Percentiles rank a stretch among this genome's conserved stretches.
These are phyloP conservation scores for Adansonia digitata DNA, from an alignment of 345 rosid genomes.

Conservation along the genomic window DNA sequence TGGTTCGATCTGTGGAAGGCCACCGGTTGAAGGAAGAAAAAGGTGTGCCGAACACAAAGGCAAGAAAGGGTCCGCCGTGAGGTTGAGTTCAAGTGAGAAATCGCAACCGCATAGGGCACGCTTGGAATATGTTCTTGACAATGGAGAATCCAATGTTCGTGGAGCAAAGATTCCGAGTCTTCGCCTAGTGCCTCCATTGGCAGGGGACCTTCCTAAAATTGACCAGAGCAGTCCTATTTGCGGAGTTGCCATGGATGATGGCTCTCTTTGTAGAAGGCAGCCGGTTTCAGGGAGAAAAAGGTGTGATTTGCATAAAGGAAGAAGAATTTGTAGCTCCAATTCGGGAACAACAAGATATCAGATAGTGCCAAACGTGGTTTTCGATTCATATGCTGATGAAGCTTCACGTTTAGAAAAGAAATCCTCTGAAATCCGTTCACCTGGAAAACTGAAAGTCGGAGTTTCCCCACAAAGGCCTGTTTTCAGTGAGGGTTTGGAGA, in stretches of 20 bases:
- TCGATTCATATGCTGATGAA: slow-evolving; percentile 9
- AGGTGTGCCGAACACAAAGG: slow-evolving; percentile 19
- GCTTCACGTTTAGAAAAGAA: neutral
- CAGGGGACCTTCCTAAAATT: neutral
- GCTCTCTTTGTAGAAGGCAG: slow-evolving; percentile 37
- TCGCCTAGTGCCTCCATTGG: neutral
- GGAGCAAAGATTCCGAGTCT: neutral
- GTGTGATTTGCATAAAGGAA: slow-evolving; percentile 65
- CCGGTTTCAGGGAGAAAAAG: slow-evolving; percentile 64
- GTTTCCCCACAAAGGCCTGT: neutral
- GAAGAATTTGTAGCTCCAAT: slow-evolving; percentile 29
- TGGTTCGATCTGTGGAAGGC: slow-evolving; percentile 10
- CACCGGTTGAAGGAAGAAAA: slow-evolving; percentile 14
- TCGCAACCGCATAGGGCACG: neutral
- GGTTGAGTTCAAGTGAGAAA: neutral
- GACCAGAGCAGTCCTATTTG: slow-evolving; percentile 32
- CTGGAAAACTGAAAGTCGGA: slow-evolving; percentile 1
- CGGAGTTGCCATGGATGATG: slow-evolving; percentile 49
- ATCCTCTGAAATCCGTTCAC: neutral
- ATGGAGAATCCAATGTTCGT: neutral
- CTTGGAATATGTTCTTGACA: neutral
- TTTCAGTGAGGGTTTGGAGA: neutral
- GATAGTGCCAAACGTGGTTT: neutral
- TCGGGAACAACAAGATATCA: slow-evolving; percentile 9
- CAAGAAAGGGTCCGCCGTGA: neutral